Base-by-base conservation (phyloP, 768 basidiomycete species). In the Boletus huronensis region DNA sequence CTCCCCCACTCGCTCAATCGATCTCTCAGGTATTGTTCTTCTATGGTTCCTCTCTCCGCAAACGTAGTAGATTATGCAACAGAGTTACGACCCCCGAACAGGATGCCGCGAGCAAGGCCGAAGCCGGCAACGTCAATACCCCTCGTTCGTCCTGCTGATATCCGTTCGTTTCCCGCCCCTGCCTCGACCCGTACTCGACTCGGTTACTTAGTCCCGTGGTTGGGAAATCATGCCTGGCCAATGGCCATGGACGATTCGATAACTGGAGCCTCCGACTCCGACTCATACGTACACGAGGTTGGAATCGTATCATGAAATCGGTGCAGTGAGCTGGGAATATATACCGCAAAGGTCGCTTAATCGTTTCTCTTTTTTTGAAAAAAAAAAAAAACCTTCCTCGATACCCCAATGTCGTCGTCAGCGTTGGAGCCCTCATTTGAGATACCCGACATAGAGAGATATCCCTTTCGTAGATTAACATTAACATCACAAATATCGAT, bases 31-130 rank as follows among this genome's bases (percentile, higher is more conserved):
- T 70, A 40, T 57, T 72, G 14, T 67, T 72, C 32, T 64, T 66
- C n/a, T 72, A 63, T 42, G 72, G 71, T 13, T 53, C 63, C 26
- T 48, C 53, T 23, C 68, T 71, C 40, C 64, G 73, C 23, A 53
- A 60, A 38, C 64, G 54, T 17, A 70, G 62, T 23, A 38, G 16
- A 28, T 45, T 66, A 25, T 67, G 65, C 53, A 61, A 54, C 43
- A 40, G 53, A 53, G 23, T 68, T 41, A 51, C 39, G 32, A 34
- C 40, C 29, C 6, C 26, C 7, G 44, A 54, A 17, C 28, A 65
- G 48, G 52, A 34, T 19, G 14, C 19, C 41, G 7, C 35, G 28
- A 48, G n/a, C 32, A 28, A 21, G 5, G 44, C 48, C 17, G 45
- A 47, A 8, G 13, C 40, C 43, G 43, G 19, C 6, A 25, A 48